Percentiles rank a stretch among this genome's conserved stretches.
These are phyloP conservation scores for Aureobasidium sp. DNA, from an alignment of 2,329 filamentous ascomycete genomes.

Conservation along the genomic window DNA sequence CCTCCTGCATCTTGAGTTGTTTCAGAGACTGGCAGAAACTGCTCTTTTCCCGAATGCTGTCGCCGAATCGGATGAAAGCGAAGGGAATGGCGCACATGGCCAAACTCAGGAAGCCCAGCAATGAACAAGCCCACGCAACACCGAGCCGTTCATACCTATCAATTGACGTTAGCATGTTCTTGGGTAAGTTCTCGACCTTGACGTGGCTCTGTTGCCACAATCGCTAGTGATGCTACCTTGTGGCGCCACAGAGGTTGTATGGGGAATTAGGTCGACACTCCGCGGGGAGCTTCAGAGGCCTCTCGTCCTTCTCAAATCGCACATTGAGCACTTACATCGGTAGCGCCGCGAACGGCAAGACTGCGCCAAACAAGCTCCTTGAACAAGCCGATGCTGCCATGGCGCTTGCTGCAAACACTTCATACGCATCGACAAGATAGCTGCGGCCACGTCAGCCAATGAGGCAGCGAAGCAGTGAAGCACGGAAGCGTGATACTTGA, in stretches of 20 bases:
- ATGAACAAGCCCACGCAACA: constrained; percentile 56
- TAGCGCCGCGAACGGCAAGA: constrained; percentile 40
- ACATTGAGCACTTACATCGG: constrained; percentile 46
- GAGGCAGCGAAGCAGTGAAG: constrained; percentile 43
- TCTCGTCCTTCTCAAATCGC: neutral
- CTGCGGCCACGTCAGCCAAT: neutral
- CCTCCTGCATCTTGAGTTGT: constrained; percentile 37
- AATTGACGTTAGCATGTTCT: neutral
- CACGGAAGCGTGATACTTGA: constrained; percentile 38
- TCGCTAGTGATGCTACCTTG: neutral
- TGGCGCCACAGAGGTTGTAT: neutral
- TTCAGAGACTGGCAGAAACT: constrained; percentile 57
- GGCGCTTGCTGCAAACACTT: constrained; percentile 66
- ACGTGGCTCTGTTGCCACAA: neutral
- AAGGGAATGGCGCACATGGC: constrained; percentile 51
- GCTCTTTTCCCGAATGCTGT: constrained; percentile 48
- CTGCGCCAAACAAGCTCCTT: constrained; percentile 68
- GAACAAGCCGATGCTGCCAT: constrained; percentile 79
- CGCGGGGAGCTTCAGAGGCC: neutral
- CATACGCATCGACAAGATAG: constrained; percentile 61
- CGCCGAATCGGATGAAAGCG: constrained; percentile 50
- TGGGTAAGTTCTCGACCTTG: neutral
- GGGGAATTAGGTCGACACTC: neutral
- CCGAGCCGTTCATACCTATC: constrained; percentile 51
- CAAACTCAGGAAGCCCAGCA: constrained; percentile 45